Evolutionary conservation across 257 asterid genomes (phyloP).

Genomic region (Cinchona pubescens): DNA sequence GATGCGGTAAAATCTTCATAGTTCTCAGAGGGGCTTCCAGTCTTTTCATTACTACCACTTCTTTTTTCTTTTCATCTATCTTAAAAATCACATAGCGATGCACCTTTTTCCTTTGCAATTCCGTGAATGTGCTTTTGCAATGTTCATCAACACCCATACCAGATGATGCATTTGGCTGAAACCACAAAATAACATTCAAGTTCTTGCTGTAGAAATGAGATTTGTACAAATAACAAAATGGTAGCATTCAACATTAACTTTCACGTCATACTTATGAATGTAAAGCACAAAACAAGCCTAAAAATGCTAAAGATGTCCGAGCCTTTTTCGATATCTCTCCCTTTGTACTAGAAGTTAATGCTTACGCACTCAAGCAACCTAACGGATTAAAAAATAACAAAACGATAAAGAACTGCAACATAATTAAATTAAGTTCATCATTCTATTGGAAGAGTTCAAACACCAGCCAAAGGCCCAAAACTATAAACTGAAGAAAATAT

Average conservation of each 20-base stretch:
- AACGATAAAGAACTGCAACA: neutral
- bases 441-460: too few relatives aligned
- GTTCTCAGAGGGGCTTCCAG: slow-evolving; percentile 57
- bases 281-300: neutral
- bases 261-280: neutral
- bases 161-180: slow-evolving; percentile 52
- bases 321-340: neutral
- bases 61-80: slow-evolving; percentile 63
- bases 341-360: neutral
- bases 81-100: slow-evolving; percentile 56
- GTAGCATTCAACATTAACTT: neutral
- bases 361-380: neutral
- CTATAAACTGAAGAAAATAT: neutral
- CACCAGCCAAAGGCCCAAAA: neutral
- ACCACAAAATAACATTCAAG: neutral
- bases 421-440: neutral
- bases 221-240: neutral
- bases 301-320: neutral
- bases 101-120: slow-evolving; percentile 57
- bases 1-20: slow-evolving; percentile 58
- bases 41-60: slow-evolving; percentile 65
- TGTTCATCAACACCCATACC: slow-evolving; percentile 71
- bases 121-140: slow-evolving; percentile 54
- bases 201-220: neutral
- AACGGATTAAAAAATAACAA: neutral